A percentile compares a stretch with the other conserved stretches of the same genome.
Evolutionary conservation across 2,329 filamentous ascomycete species (phyloP).

Genomic region (Botrytis squamosa): DNA sequence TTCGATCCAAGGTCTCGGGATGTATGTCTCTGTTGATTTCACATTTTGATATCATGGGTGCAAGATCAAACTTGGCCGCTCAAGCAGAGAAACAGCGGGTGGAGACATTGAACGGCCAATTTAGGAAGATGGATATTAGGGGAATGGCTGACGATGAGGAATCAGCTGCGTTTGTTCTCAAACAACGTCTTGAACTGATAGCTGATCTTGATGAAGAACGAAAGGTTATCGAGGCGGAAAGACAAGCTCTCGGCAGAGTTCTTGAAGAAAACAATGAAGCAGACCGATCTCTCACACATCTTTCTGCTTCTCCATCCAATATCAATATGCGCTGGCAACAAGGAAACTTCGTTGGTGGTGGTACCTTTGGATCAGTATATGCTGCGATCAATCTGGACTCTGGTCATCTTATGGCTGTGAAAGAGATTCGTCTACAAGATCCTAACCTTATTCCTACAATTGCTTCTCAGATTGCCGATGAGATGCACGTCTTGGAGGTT

Average conservation of each 20-base stretch:
- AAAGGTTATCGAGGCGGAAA: slow-evolving; percentile 77
- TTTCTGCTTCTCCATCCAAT: slow-evolving; percentile 92
- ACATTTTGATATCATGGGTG: slow-evolving; percentile 99
- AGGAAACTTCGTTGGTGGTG: slow-evolving; percentile 95
- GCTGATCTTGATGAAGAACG: slow-evolving; percentile 74
- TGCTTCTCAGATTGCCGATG: slow-evolving; percentile 89
- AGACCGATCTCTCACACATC: slow-evolving; percentile 87
- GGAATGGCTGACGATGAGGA: slow-evolving; percentile 77
- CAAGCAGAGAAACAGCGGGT: slow-evolving; percentile 89
- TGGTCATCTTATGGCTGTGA: slow-evolving; percentile 95
- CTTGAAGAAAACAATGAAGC: slow-evolving; percentile 94
- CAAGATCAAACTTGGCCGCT: slow-evolving; percentile 86
- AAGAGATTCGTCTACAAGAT: slow-evolving; percentile 96
- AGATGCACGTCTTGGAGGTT: slow-evolving; percentile 94
- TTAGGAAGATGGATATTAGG: slow-evolving; percentile 76
- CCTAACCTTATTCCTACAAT: slow-evolving; percentile 94
- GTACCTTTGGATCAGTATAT: slow-evolving; percentile 96
- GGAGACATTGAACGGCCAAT: slow-evolving; percentile 75
- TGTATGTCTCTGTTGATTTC: slow-evolving; percentile 98
- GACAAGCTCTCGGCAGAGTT: slow-evolving; percentile 84
- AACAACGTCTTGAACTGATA: slow-evolving; percentile 72
- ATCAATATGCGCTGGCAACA: slow-evolving; percentile 97
- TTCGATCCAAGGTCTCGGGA: slow-evolving; percentile 86
- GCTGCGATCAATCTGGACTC: slow-evolving; percentile 96
- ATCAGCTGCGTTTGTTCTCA: slow-evolving; percentile 69